phyloP scores from a whole-genome alignment of 805 yeast genomes.

The Sungouiella thailandica region DNA sequence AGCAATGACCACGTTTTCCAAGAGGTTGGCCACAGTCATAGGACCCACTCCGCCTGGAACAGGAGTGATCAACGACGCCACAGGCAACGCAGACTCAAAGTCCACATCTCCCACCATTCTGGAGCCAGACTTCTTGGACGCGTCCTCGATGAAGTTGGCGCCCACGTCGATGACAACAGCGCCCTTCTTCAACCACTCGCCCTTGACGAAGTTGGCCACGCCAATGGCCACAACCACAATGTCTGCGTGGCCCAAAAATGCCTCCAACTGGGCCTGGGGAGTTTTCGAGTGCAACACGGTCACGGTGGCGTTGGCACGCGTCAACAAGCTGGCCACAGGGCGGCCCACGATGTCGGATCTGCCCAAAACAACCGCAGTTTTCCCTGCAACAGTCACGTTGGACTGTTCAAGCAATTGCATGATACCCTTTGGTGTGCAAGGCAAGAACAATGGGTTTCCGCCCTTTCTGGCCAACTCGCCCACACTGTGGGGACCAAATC shows the following conservation, averaged over 20 bases:
- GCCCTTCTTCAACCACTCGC: conserved; percentile 67
- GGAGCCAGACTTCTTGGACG: conserved; percentile 61
- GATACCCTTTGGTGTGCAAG: conserved; percentile 83
- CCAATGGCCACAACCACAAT: conserved; percentile 79
- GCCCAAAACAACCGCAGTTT: conserved; percentile 78
- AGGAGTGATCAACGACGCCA: conserved; percentile 69
- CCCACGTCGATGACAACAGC: conserved; percentile 80
- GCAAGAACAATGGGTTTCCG: conserved; percentile 66
- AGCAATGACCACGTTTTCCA: conserved; percentile 65
- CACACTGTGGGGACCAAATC: conserved; percentile 71
- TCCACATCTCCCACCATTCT: conserved; percentile 79
- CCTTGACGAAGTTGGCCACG: conserved; percentile 61
- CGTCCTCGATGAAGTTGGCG: conserved; percentile 67
- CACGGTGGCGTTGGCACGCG: conserved; percentile 70
- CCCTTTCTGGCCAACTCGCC: conserved; percentile 74
- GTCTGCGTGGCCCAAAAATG: conserved; percentile 57
- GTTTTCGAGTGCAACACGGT: conserved; percentile 71
- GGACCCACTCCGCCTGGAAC: conserved; percentile 94
- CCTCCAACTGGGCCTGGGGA: conserved; percentile 42
- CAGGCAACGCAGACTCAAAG: conserved; percentile 47
- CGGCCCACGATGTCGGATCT: conserved; percentile 84
- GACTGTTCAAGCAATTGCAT: conserved; percentile 58
- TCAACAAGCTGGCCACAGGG: conserved; percentile 69
- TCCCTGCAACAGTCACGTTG: conserved; percentile 53
- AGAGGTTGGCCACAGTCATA: conserved; percentile 82